Evolutionary conservation across 495 filamentous ascomycete genomes (phyloP), one percentile per base, ranked within the genome.

Genomic region (Oleoguttula mirabilis): DNA sequence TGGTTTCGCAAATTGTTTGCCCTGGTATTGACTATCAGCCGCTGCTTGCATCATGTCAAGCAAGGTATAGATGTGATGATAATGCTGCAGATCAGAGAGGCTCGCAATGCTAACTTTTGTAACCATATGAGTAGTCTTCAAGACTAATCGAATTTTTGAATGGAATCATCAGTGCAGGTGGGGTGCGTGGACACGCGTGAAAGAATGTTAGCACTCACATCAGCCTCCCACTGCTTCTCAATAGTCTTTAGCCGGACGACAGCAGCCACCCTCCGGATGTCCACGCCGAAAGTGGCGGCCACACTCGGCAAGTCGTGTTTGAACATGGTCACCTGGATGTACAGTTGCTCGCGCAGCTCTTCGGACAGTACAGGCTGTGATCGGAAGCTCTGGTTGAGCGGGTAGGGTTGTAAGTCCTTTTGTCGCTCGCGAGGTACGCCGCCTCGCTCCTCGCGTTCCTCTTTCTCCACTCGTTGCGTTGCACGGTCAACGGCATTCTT

Each of bases 141-240:
- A 95, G 88, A 95, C 88, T 94, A 94, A 98, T 95, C 88, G 87
- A 80, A 69, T 67, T 72, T 69, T 56, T 41, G 31, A 45, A 78
- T 76, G 72, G 74, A 73, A 68, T 84, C 81, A 78, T 80, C 80
- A 80, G 78, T 61, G 41, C 60, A 64, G 51, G 48, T 41, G 61
- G 68, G 51, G 33, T 33, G 32, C 15, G 45, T 41, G 38, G 39
- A 52, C 30, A 36, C 36, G 40, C 47, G 36, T 50, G 45, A 57
- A 36, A 39, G 44, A 55, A 46, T 57, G 61, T 62, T 38, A 36
- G 52, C 7, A 50, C 71, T 60, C 68, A 94, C 90, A 70, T 83
- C 67, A 45, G 69, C 57, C 43, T 69, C 56, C 83, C 65, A 84
- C 42, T 77, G 64, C 62, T 81, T 84, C 66, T 96, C 88, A 45